A percentile compares a stretch with the other conserved stretches of the same genome.
Evolutionary conservation across 495 filamentous ascomycete genomes (phyloP).

Genomic region (Hyaloscypha bicolor): DNA sequence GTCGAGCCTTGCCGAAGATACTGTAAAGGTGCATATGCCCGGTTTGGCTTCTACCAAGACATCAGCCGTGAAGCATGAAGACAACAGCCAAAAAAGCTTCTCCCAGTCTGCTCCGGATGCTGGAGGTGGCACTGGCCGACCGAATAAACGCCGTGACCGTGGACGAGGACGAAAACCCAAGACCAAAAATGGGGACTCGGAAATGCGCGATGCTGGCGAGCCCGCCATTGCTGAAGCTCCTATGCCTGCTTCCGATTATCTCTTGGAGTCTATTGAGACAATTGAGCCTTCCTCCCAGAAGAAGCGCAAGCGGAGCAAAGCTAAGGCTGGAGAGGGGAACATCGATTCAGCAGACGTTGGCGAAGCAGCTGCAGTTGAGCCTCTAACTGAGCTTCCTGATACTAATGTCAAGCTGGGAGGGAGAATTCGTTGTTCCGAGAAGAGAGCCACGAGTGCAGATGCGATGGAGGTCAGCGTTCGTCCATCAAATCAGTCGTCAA

Average conservation of each 20-base stretch:
- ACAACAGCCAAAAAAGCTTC: neutral
- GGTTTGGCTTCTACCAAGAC: neutral
- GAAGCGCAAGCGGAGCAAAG: neutral
- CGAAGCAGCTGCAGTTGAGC: neutral
- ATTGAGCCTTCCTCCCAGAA: neutral
- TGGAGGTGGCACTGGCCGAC: neutral
- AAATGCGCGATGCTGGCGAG: neutral
- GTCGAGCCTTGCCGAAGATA: neutral
- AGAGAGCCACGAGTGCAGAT: neutral
- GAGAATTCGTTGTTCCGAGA: neutral
- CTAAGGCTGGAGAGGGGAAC: neutral
- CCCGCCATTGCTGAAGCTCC: neutral
- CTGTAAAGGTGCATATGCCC: too few relatives aligned
- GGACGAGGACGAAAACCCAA: neutral
- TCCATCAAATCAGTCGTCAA: constrained; percentile 26
- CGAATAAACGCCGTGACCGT: neutral
- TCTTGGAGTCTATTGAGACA: neutral
- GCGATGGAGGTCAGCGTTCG: constrained; percentile 2
- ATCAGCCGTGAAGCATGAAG: neutral
- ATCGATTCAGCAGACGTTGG: neutral
- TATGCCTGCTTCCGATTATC: neutral
- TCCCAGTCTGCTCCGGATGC: neutral
- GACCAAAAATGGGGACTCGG: neutral
- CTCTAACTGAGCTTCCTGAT: constrained; percentile 20
- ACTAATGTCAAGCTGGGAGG: constrained; percentile 14